Percentiles rank a stretch among this genome's conserved stretches.
Evolutionary conservation across 2,329 filamentous ascomycete genomes (phyloP).

Genomic region (Sporothrix inflata): DNA sequence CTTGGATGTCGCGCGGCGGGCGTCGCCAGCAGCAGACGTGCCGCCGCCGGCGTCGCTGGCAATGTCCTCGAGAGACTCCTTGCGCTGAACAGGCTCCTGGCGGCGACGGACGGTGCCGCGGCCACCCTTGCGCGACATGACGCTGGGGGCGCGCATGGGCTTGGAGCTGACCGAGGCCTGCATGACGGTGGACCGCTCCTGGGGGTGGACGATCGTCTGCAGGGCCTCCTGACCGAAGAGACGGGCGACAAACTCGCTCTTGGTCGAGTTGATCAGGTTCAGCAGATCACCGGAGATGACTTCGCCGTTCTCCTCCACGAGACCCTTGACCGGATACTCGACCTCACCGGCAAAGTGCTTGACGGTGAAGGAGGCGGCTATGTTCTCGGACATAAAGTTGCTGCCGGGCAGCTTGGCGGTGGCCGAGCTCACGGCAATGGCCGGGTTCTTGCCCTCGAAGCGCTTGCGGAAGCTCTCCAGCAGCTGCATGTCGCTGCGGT

Average conservation of each 20-base stretch:
- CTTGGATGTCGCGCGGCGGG: conserved; percentile 35
- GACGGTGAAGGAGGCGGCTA: conserved; percentile 80
- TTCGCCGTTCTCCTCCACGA: conserved; percentile 95
- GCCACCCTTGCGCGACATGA: conserved; percentile 74
- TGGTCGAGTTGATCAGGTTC: conserved; percentile 86
- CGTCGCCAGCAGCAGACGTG: conserved; percentile 42
- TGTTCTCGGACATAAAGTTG: conserved; percentile 86
- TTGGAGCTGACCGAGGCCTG: conserved; percentile 97
- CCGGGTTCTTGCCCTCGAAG: conserved; percentile 91
- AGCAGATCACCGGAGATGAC: conserved; percentile 94
- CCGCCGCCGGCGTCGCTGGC: conserved; percentile 46
- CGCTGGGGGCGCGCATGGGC: conserved; percentile 87
- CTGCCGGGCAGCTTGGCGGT: conserved; percentile 80
- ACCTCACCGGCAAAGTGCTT: conserved; percentile 97
- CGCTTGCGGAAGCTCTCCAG: conserved; percentile 88
- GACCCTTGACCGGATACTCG: conserved; percentile 83
- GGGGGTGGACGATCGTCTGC: conserved; percentile 89
- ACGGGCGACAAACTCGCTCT: conserved; percentile 84
- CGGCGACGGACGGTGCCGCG: conserved; percentile 39
- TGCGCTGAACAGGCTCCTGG: conserved; percentile 42
- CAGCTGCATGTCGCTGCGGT: conserved; percentile 85
- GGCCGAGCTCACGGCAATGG: conserved; percentile 76
- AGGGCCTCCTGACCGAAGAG: conserved; percentile 96
- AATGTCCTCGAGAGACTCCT: conserved; percentile 50
- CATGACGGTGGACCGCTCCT: conserved; percentile 87